These are phyloP conservation scores for Starmerella khaoyaiensis DNA, from an alignment of 805 yeast species.

Conservation along the genomic window DNA sequence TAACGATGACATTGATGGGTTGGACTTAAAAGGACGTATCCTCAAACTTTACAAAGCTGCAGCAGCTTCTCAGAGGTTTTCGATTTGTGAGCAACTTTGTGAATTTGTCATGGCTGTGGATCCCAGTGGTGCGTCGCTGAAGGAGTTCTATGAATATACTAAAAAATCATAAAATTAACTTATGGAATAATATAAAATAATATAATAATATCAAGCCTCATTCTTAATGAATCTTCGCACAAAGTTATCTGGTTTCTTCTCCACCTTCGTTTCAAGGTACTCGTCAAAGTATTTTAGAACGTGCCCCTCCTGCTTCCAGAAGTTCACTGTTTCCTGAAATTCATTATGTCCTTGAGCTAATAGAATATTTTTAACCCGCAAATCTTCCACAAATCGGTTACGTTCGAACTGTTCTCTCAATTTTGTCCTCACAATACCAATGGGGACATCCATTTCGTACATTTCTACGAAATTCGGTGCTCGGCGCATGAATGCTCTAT, in stretches of 20 bases:
- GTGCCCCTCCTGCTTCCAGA: constrained; percentile 83
- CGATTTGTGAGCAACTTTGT: constrained; percentile 30
- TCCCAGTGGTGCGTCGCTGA: constrained; percentile 21
- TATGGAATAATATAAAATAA: background rate
- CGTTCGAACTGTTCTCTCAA: constrained; percentile 84
- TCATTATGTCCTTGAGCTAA: constrained; percentile 82
- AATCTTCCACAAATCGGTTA: constrained; percentile 57
- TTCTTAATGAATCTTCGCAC: constrained; percentile 47
- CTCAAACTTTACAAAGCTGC: constrained; percentile 27
- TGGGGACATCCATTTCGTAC: constrained; percentile 43
- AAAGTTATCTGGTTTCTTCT: constrained; percentile 44
- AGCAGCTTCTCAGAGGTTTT: constrained; percentile 26
- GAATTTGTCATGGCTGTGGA: constrained; percentile 31
- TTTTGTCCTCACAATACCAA: constrained; percentile 65
- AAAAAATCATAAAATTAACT: background rate
- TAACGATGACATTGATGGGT: constrained; percentile 3
- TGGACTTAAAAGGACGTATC: constrained; percentile 12
- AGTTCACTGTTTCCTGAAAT: constrained; percentile 73
- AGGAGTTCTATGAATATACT: constrained; percentile 8
- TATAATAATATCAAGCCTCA: constrained; percentile 19
- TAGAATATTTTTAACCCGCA: constrained; percentile 53
- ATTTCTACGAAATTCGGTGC: constrained; percentile 33
- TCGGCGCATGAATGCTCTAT: constrained; percentile 52
- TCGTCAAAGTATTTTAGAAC: constrained; percentile 70
- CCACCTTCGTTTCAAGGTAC: constrained; percentile 42